Percentiles rank a stretch among this genome's conserved stretches.
Conservation (phyloP, 768 basidiomycete genomes). For the Pisolithus albus region DNA sequence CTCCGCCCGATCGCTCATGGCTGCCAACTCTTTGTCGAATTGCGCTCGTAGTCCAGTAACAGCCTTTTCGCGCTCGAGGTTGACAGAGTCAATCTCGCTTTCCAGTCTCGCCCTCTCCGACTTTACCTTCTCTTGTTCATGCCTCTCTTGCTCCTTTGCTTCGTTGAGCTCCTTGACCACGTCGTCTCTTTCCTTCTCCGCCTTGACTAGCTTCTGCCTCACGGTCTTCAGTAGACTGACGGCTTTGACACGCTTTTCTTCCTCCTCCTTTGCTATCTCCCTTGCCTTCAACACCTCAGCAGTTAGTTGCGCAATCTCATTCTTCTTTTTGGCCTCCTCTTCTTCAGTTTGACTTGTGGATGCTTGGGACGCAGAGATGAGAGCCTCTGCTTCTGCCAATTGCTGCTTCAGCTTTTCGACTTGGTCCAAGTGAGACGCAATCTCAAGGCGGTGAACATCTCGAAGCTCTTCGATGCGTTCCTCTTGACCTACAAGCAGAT, state of each 20-base stretch:
- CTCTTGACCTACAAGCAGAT: conserved; percentile 59
- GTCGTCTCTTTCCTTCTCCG: conserved; percentile 91
- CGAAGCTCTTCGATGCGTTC: conserved; percentile 77
- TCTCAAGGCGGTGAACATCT: conserved; percentile 77
- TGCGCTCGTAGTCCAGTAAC: conserved; percentile 53
- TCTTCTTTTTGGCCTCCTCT: conserved; percentile 41
- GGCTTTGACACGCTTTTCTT: conserved; percentile 94
- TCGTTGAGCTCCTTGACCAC: conserved; percentile 48
- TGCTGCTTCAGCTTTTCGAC: conserved; percentile 66
- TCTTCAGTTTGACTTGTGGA: conserved; percentile 44
- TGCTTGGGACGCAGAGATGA: conserved; percentile 52
- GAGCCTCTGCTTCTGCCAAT: conserved; percentile 61
- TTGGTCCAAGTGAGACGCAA: conserved; percentile 68
- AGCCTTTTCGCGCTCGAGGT: conserved; percentile 57
- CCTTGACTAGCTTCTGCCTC: conserved; percentile 93
- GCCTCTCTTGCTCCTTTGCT: conserved; percentile 47
- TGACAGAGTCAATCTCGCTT: conserved; percentile 56
- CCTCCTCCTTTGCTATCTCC: conserved; percentile 77
- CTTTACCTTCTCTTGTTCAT: conserved; percentile 38
- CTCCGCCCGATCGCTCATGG: conserved; percentile 60
- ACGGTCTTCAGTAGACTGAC: conserved; percentile 90
- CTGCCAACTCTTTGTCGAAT: conserved; percentile 65
- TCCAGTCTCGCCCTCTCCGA: conserved; percentile 48
- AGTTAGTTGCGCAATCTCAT: conserved; percentile 53
- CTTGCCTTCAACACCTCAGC: conserved; percentile 58